Percentiles rank a stretch among this genome's conserved stretches.
Evolutionary conservation across 306 rosid species (phyloP).

Genomic region (Fragaria vesca): DNA sequence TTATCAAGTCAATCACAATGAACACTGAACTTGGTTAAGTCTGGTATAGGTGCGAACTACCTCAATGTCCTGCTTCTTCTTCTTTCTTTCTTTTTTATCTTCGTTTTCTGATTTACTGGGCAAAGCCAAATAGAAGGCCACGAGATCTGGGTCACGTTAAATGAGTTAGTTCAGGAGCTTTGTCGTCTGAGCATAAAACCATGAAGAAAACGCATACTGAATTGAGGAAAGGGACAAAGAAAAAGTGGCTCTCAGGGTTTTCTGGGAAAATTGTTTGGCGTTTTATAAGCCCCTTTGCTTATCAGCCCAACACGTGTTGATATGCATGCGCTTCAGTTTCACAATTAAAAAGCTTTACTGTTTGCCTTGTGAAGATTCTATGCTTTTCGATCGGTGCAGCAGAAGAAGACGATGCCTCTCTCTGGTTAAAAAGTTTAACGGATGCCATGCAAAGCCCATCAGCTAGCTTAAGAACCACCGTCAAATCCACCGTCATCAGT

Average conservation of each 20-base stretch:
- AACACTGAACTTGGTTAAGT: no score
- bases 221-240: not conserved
- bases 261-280: not conserved
- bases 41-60: no score
- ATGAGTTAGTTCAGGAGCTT: not conserved
- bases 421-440: not conserved
- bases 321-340: slow-evolving; percentile 6
- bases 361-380: not conserved
- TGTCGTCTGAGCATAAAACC: slow-evolving; percentile 7
- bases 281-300: not conserved
- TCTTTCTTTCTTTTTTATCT: not conserved
- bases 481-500: not conserved
- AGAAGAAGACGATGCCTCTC: not conserved
- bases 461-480: not conserved
- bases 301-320: slow-evolving; percentile 7
- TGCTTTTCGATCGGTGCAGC: not conserved
- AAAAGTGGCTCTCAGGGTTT: not conserved
- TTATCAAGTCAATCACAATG: no score
- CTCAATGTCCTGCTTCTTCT: no score
- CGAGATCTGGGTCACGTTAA: not conserved
- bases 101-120: not conserved
- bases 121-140: not conserved
- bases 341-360: not conserved
- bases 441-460: not conserved
- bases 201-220: not conserved